Evolutionary conservation across 805 yeast species (phyloP).

Genomic region (Metschnikowia gelsemii): DNA sequence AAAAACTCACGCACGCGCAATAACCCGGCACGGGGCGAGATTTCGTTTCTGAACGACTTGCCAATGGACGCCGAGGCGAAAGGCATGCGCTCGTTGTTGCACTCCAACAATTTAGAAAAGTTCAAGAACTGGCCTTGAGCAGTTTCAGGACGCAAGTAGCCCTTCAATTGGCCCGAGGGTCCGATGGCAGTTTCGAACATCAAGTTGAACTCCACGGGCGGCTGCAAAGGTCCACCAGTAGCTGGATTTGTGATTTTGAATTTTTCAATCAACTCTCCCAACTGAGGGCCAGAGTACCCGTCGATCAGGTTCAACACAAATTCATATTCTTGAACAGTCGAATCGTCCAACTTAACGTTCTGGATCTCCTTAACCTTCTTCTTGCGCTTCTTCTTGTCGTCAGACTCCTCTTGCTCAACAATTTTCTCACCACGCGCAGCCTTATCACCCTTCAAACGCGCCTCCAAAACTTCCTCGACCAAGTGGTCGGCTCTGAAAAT

Average conservation of each 20-base stretch:
- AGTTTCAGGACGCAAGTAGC: slow-evolving; percentile 96
- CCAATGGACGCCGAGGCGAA: slow-evolving; percentile 99
- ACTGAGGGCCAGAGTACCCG: slow-evolving; percentile 88
- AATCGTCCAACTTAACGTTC: slow-evolving; percentile 85
- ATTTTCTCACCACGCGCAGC: slow-evolving; percentile 84
- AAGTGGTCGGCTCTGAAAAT: slow-evolving; percentile 98
- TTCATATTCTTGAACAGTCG: slow-evolving; percentile 77
- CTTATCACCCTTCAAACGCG: slow-evolving; percentile 94
- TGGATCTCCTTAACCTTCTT: slow-evolving; percentile 89
- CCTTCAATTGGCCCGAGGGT: slow-evolving; percentile 94
- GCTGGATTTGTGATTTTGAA: slow-evolving; percentile 88
- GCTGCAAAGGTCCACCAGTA: slow-evolving; percentile 80
- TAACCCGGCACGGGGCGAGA: slow-evolving; percentile 96
- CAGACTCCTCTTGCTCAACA: slow-evolving; percentile 51
- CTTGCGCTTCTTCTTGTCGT: slow-evolving; percentile 68
- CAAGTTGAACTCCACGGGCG: slow-evolving; percentile 92
- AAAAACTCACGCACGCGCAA: slow-evolving; percentile 97
- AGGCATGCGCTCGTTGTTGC: slow-evolving; percentile 95
- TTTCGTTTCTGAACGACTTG: slow-evolving; percentile 97
- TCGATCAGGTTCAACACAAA: slow-evolving; percentile 88
- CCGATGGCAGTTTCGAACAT: slow-evolving; percentile 99
- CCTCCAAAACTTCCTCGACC: slow-evolving; percentile 95
- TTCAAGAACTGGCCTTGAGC: slow-evolving; percentile 99
- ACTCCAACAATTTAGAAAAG: slow-evolving; percentile 89
- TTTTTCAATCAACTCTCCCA: slow-evolving; percentile 84